Percentiles rank a stretch among this genome's conserved stretches.
phyloP scores from a whole-genome alignment of 1,139 yeast genomes.

The Kodamaea fungicola region DNA sequence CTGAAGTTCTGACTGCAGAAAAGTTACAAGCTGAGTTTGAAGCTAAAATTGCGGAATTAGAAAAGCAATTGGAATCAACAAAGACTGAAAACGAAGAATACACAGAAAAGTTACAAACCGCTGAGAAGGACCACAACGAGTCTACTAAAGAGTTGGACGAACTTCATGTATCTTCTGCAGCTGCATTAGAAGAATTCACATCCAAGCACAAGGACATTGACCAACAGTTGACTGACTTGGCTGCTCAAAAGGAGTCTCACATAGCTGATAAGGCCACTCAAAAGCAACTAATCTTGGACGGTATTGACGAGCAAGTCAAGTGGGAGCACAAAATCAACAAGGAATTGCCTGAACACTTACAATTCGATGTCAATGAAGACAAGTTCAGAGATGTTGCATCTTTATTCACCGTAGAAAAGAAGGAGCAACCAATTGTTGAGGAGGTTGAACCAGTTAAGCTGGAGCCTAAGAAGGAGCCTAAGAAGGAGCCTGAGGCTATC shows the following conservation, averaged over 20 bases:
- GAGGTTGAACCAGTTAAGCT: conserved; percentile 12
- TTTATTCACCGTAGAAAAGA: conserved; percentile 30
- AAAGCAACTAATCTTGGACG: conserved; percentile 32
- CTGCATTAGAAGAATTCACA: conserved; percentile 24
- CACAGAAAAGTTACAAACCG: conserved; percentile 30
- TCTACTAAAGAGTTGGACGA: conserved; percentile 31
- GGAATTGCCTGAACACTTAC: conserved; percentile 54
- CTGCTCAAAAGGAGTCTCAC: conserved; percentile 27
- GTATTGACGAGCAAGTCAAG: conserved; percentile 34
- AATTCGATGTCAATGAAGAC: conserved; percentile 38
- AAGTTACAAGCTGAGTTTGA: conserved; percentile 33
- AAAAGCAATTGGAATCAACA: conserved; percentile 35
- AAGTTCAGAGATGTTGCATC: conserved; percentile 41
- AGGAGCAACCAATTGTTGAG: conserved; percentile 18
- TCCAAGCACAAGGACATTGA: conserved; percentile 26
- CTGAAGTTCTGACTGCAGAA: conserved; percentile 34
- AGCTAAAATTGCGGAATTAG: conserved; percentile 32
- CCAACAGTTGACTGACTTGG: conserved; percentile 28
- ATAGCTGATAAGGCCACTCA: conserved; percentile 26
- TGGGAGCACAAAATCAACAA: conserved; percentile 44
- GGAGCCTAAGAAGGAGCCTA: conserved; percentile 4
- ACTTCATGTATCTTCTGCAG: conserved; percentile 23
- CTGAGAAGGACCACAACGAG: conserved; percentile 29
- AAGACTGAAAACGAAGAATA: conserved; percentile 35
- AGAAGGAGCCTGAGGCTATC: conserved; percentile 2